Evolutionary conservation across 352 stramenopile species (phyloP).

Genomic region (Phytophthora pisi): DNA sequence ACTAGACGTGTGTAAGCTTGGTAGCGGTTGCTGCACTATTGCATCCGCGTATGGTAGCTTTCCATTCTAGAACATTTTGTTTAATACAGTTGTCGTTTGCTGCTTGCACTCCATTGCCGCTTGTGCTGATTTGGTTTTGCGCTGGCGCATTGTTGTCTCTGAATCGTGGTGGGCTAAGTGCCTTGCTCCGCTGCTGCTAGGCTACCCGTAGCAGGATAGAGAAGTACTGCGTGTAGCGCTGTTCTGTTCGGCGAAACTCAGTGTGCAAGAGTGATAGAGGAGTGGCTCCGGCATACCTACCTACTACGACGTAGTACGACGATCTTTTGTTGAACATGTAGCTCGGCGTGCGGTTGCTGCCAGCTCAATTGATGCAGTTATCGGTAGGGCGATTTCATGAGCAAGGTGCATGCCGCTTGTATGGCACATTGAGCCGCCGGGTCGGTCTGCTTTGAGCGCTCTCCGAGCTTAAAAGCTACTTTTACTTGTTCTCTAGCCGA

Average conservation of each 20-base stretch:
- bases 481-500: background rate
- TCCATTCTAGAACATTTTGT: background rate
- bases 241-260: too few relatives aligned
- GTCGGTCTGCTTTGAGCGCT: background rate
- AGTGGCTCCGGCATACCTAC: too few relatives aligned
- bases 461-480: background rate
- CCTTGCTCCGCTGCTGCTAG: too few relatives aligned
- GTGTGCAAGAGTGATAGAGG: too few relatives aligned
- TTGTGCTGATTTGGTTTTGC: background rate
- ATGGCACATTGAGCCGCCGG: background rate
- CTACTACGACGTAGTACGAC: too few relatives aligned
- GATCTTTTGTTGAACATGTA: too few relatives aligned
- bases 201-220: too few relatives aligned
- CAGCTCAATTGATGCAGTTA: background rate
- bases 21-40: background rate
- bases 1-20: background rate
- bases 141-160: background rate
- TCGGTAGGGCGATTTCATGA: background rate
- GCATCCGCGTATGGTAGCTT: background rate
- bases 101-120: background rate
- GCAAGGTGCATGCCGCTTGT: background rate
- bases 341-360: too few relatives aligned
- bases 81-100: constrained; percentile 6
- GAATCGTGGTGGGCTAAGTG: too few relatives aligned
- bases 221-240: too few relatives aligned